Evolutionary conservation across 1,284 basidiomycete species (phyloP).

Genomic region (Stereum hirsutum): DNA sequence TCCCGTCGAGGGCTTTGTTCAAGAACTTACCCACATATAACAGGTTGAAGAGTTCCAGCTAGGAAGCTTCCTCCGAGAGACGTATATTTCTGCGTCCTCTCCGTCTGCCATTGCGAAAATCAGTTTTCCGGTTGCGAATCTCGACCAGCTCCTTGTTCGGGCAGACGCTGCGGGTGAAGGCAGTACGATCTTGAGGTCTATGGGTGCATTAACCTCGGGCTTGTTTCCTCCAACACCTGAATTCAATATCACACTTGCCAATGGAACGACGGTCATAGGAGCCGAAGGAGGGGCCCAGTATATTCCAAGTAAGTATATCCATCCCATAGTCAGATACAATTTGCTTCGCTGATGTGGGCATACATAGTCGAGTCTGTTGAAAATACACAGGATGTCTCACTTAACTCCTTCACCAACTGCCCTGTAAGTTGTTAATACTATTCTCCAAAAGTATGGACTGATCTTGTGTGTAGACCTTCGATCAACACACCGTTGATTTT

Average conservation of each 20-base stretch:
- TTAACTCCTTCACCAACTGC: slow-evolving; percentile 34
- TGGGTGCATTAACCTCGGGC: slow-evolving; percentile 20
- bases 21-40: too few species aligned
- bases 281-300: slow-evolving; percentile 30
- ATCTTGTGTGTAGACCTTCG: slow-evolving; percentile 13
- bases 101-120: slow-evolving; percentile 24
- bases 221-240: slow-evolving; percentile 22
- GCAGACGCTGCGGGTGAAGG: slow-evolving; percentile 23
- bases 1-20: not conserved
- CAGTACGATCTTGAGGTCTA: slow-evolving; percentile 26
- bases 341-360: not conserved
- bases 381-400: slow-evolving; percentile 27
- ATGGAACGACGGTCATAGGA: slow-evolving; percentile 28
- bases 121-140: slow-evolving; percentile 15
- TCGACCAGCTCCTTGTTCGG: slow-evolving; percentile 12
- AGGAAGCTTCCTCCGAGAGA: slow-evolving; percentile 26
- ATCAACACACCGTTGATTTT: slow-evolving; percentile 13
- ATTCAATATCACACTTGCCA: slow-evolving; percentile 27
- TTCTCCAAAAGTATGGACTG: not conserved
- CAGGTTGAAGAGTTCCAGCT: slow-evolving; percentile 29
- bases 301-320: slow-evolving; percentile 12
- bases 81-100: slow-evolving; percentile 25
- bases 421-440: slow-evolving; percentile 13
- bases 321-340: not conserved
- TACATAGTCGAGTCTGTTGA: slow-evolving; percentile 30